A percentile compares a stretch with the other conserved stretches of the same genome.
These are phyloP conservation scores for Candida incommunis DNA, from an alignment of 805 yeast genomes.

Conservation along the genomic window DNA sequence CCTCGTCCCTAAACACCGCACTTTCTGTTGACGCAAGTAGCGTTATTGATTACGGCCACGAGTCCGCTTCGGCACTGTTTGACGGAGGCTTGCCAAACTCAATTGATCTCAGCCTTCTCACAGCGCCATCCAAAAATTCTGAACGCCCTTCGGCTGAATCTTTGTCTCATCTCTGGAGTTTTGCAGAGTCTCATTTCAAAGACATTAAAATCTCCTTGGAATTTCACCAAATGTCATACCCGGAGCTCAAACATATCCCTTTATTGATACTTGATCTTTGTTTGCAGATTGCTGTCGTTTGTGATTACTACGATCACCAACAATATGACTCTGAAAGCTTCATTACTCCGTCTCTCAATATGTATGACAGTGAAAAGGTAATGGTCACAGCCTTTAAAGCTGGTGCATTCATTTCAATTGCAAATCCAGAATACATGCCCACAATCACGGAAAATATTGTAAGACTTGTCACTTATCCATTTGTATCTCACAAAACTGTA, in stretches of 20 bases:
- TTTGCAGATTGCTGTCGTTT: neutral
- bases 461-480: neutral
- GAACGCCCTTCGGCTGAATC: neutral
- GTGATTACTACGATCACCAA: neutral
- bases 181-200: neutral
- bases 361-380: neutral
- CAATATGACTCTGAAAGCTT: neutral
- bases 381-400: neutral
- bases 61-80: too few species aligned
- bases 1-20: neutral
- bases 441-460: neutral
- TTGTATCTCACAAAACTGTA: neutral
- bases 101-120: neutral
- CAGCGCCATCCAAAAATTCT: neutral
- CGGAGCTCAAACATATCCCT: neutral
- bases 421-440: neutral
- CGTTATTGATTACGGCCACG: neutral
- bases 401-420: neutral
- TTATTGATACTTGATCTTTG: neutral
- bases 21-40: neutral
- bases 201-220: neutral
- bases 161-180: neutral
- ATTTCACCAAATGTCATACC: neutral
- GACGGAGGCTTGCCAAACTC: neutral
- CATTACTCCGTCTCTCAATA: neutral